Base-by-base conservation (phyloP, 768 basidiomycete genomes). In the Lenzites betulinus region DNA sequence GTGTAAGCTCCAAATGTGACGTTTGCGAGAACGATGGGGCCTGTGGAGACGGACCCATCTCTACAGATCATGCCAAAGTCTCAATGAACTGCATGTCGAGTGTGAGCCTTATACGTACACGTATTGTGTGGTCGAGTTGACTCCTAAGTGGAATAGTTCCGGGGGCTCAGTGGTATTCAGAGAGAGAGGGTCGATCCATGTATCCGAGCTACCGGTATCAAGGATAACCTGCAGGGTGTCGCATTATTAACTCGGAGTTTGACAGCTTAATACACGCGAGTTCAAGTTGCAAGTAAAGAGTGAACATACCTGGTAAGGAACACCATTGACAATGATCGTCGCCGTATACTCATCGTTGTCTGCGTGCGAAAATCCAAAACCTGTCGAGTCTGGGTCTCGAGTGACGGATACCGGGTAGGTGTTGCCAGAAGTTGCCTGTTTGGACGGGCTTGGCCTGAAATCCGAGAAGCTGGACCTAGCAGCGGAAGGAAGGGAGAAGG, bases 121-220 rank as follows among this genome's bases (percentile, higher is more conserved):
- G 23, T 57, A 57, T n/a, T 7, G 4, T 3, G 47, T 48, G n/a
- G 46, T 26, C 22, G 55, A 48, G 55, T 57, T 57, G 2, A 20
- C 7, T 2, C 47, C 55, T 12, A 47, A 49, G n/a, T 48, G 25
- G 38, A 49, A 38, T 18, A 57, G 18, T 35, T 30, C n/a, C 11
- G 39, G 33, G 1, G 58, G 48, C 13, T 22, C 22, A 7, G 22
- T 35, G 11, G 36, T 25, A 2, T 25, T 33, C 11, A 3, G 20
- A 9, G 12, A 11, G 15, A 16, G 2, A 28, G 55, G 20, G 23
- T 52, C 51, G 9, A 59, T 35, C 58, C 58, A 59, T n/a, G 52
- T 52, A 25, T 59, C 58, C 9, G 51, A 52, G 20, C 51, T 52
- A 4, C 58, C 58, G 2, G 51, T 44, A 41, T 59, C 58, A 7